A percentile compares a stretch with the other conserved stretches of the same genome.
Evolutionary conservation across 805 yeast genomes (phyloP).

Genomic region (Hermanozyma aechmeae): DNA sequence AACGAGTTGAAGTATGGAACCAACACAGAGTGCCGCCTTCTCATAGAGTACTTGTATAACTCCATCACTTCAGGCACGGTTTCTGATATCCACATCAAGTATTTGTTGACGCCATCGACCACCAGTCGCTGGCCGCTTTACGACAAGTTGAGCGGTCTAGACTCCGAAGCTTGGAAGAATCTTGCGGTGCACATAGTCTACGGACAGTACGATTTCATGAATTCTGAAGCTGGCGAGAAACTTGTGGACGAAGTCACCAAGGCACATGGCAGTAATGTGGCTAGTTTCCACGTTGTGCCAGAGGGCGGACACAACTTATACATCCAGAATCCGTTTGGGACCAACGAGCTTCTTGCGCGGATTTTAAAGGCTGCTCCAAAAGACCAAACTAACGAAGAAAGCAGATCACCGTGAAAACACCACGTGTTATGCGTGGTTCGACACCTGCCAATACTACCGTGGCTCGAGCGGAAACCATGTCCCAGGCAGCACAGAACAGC

Average conservation of each 20-base stretch:
- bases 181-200: slow-evolving; percentile 43
- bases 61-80: slow-evolving; percentile 28
- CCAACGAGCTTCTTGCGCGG: slow-evolving; percentile 17
- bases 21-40: slow-evolving; percentile 23
- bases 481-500: too few species aligned
- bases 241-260: slow-evolving; percentile 16
- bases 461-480: too few species aligned
- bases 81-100: slow-evolving; percentile 35
- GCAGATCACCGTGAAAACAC: too few species aligned
- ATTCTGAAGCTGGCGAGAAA: slow-evolving; percentile 41
- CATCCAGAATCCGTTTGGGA: slow-evolving; percentile 36
- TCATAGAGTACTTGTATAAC: slow-evolving; percentile 34
- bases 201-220: slow-evolving; percentile 74
- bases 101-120: slow-evolving; percentile 46
- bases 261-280: slow-evolving; percentile 1
- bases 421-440: too few species aligned
- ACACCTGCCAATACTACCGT: too few species aligned
- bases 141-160: slow-evolving; percentile 39
- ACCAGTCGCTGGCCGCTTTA: slow-evolving; percentile 57
- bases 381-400: too few species aligned
- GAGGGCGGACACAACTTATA: slow-evolving; percentile 38
- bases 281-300: slow-evolving; percentile 8
- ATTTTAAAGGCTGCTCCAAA: slow-evolving; percentile 6
- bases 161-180: too few species aligned
- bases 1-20: slow-evolving; percentile 31